Conservation (phyloP, 345 rosid species). For the Adansonia digitata region DNA sequence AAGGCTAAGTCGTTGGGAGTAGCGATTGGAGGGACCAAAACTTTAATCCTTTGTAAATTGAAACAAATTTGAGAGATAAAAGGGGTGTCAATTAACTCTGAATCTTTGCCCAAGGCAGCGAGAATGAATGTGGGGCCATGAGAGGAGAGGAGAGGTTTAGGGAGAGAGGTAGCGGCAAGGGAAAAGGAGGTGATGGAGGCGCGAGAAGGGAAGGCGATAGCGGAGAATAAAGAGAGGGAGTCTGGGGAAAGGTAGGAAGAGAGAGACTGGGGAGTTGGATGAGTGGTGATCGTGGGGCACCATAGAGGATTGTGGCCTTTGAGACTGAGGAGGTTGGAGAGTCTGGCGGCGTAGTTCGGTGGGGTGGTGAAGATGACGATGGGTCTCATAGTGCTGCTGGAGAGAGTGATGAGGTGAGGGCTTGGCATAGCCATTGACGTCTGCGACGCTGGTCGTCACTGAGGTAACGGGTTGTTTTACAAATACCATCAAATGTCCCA, state of each 20-base stretch:
- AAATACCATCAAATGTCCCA: no score
- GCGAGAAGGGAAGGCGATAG: conserved; percentile 52
- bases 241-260: conserved; percentile 31
- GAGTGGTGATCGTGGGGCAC: conserved; percentile 53
- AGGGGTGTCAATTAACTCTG: conserved; percentile 30
- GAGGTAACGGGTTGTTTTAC: no score
- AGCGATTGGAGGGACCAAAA: conserved; percentile 35
- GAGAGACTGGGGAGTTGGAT: conserved; percentile 33
- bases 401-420: neutral
- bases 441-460: no score
- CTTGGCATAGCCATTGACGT: neutral
- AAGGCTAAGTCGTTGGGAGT: conserved; percentile 37
- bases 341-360: conserved; percentile 41
- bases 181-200: conserved; percentile 40
- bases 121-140: conserved; percentile 22
- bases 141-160: conserved; percentile 29
- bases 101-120: conserved; percentile 50
- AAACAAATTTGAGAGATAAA: conserved; percentile 32
- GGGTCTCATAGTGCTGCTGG: conserved; percentile 19
- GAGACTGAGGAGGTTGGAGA: conserved; percentile 36
- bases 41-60: conserved; percentile 14
- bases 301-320: conserved; percentile 40
- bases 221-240: conserved; percentile 38
- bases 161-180: conserved; percentile 20
- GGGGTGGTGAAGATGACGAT: conserved; percentile 55